Evolutionary conservation across 2,329 filamentous ascomycete species (phyloP).

Genomic region (Cercospora sp.): DNA sequence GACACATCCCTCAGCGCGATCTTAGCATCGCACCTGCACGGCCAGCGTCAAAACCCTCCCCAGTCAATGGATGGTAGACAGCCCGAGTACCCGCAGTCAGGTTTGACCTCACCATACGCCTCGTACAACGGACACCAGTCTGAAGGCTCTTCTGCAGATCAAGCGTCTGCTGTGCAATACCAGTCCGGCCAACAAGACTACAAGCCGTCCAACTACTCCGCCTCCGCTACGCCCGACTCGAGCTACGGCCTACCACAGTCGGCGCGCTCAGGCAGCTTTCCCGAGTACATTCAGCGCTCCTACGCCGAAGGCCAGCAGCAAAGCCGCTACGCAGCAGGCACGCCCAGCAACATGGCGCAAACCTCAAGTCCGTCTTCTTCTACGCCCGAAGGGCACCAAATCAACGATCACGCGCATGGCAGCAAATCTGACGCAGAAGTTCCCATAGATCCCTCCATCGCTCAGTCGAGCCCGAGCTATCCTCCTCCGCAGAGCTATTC

Average conservation of each 20-base stretch:
- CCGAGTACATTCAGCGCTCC: conserved; percentile 79
- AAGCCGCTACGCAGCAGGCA: conserved; percentile 72
- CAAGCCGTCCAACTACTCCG: conserved; percentile 67
- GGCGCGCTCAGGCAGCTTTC: conserved; percentile 80
- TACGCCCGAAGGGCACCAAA: conserved; percentile 79
- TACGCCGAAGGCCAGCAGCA: conserved; percentile 72
- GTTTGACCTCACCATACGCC: conserved; percentile 56
- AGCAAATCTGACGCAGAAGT: conserved; percentile 94
- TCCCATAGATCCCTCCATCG: conserved; percentile 99
- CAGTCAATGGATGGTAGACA: conserved; percentile 58
- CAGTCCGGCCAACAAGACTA: conserved; percentile 73
- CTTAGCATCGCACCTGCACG: conserved; percentile 41
- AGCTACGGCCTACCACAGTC: conserved; percentile 77
- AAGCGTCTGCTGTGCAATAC: conserved; percentile 89
- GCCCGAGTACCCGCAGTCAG: conserved; percentile 54
- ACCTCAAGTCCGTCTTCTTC: conserved; percentile 96
- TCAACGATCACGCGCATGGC: conserved; percentile 54
- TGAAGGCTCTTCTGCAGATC: conserved; percentile 86
- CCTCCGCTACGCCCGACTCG: conserved; percentile 76
- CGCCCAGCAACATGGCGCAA: conserved; percentile 89
- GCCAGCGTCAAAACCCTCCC: conserved; percentile 40
- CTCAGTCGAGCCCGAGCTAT: conserved; percentile 88
- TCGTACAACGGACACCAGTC: conserved; percentile 63
- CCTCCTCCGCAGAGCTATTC: conserved; percentile 78
- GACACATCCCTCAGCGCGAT: conserved; percentile 44